Evolutionary conservation across 495 filamentous ascomycete species (phyloP).

Genomic region (Aspergillus indologenus): DNA sequence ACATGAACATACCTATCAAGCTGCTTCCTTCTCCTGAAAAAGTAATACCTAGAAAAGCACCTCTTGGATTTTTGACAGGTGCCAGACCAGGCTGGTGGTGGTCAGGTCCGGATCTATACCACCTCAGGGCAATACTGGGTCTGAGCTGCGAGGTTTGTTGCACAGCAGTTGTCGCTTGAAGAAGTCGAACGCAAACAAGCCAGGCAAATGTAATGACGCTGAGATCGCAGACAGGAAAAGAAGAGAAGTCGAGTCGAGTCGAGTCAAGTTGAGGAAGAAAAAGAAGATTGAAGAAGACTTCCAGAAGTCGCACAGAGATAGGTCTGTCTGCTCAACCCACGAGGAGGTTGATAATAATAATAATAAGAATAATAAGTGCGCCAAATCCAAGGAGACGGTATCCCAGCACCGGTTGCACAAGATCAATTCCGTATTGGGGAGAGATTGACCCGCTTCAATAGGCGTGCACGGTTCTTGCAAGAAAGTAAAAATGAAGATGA

Average conservation of each 20-base stretch:
- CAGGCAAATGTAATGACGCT: background rate
- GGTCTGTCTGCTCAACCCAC: constrained; percentile 4
- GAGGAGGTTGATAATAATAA: constrained; percentile 7
- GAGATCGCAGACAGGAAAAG: background rate
- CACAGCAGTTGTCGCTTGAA: background rate
- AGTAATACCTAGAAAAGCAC: background rate
- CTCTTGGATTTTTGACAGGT: constrained; percentile 5
- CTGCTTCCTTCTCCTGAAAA: constrained; percentile 8
- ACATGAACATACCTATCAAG: constrained; percentile 20
- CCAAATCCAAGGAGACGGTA: background rate
- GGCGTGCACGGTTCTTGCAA: constrained; percentile 16
- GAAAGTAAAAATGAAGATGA: background rate
- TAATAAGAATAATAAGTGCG: too few species aligned
- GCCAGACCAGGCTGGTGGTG: background rate
- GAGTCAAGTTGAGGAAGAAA: constrained; percentile 3
- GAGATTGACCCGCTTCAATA: constrained; percentile 17
- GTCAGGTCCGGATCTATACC: constrained; percentile 17
- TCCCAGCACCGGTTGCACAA: constrained; percentile 7
- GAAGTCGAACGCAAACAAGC: constrained; percentile 3
- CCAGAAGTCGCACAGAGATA: constrained; percentile 16
- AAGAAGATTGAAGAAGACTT: constrained; percentile 17
- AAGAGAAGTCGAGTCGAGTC: too few species aligned
- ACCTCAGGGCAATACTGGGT: constrained; percentile 19
- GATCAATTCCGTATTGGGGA: constrained; percentile 12
- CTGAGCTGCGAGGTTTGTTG: constrained; percentile 3